Evolutionary conservation across 176 grass and related monocot species (phyloP).

Genomic region (Saccharum spontaneum): DNA sequence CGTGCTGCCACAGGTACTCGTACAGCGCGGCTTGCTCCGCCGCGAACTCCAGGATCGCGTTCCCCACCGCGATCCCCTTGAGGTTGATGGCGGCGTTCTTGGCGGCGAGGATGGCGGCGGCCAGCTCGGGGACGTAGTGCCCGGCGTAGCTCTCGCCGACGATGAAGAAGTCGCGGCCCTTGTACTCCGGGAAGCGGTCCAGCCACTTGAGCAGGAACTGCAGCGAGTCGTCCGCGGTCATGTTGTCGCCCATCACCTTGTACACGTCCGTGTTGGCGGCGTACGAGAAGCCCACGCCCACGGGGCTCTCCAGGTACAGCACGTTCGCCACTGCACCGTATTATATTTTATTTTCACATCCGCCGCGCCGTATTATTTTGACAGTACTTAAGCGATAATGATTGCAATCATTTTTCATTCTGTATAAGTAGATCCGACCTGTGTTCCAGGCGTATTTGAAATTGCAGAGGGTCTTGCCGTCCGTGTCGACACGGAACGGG

Average conservation of each 20-base stretch:
- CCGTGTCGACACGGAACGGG: conserved; percentile 57
- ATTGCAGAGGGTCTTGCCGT: conserved; percentile 55
- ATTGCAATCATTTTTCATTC: not conserved
- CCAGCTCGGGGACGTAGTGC: conserved; percentile 66
- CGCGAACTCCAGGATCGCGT: conserved; percentile 43
- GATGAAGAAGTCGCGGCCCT: conserved; percentile 51
- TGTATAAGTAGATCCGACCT: conserved; percentile 5
- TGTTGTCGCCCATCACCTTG: conserved; percentile 44
- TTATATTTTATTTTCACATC: no score
- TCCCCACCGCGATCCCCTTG: conserved; percentile 37
- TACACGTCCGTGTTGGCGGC: conserved; percentile 41
- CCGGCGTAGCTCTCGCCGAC: conserved; percentile 73
- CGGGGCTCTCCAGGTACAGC: conserved; percentile 63
- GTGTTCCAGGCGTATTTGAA: conserved; percentile 53
- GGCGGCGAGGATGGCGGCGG: conserved; percentile 31
- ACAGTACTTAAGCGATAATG: no score
- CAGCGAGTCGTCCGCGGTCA: conserved; percentile 44
- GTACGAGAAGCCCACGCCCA: conserved; percentile 70
- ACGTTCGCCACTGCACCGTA: conserved; percentile 52
- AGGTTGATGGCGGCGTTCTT: conserved; percentile 24
- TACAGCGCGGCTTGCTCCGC: conserved; percentile 36
- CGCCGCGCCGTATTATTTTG: no score
- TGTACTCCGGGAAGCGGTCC: conserved; percentile 71
- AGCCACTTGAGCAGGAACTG: conserved; percentile 62
- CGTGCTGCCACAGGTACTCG: conserved; percentile 56